Conservation (phyloP, 495 filamentous ascomycete species). For the Penicillium longicatenatum region DNA sequence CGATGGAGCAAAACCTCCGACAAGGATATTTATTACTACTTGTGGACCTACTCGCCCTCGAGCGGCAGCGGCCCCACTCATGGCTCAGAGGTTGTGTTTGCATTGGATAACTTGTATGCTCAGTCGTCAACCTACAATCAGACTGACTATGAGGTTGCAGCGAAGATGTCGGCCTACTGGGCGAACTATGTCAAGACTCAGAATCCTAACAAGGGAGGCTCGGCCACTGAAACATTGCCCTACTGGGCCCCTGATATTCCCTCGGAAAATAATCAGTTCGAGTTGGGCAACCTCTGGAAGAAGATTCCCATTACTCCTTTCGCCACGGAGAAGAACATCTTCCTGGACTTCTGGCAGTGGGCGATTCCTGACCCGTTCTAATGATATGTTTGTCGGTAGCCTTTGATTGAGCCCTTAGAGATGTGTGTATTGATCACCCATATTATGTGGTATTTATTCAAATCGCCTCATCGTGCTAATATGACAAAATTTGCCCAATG, state of each 20-base stretch:
- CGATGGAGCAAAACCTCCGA: neutral
- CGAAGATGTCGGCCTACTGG: conserved; percentile 3
- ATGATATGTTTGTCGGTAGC: too few relatives aligned
- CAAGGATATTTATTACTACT: neutral
- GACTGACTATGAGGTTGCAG: neutral
- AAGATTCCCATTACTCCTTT: neutral
- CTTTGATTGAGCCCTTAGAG: too few relatives aligned
- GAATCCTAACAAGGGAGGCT: neutral
- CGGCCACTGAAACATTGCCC: neutral
- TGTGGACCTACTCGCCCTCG: neutral
- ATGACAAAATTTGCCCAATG: too few relatives aligned
- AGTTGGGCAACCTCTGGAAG: neutral
- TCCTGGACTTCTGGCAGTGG: neutral
- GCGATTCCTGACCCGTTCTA: neutral
- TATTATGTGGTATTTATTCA: too few relatives aligned
- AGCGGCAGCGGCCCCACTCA: neutral
- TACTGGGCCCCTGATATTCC: neutral
- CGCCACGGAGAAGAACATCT: neutral
- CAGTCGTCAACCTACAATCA: neutral
- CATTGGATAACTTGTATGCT: neutral
- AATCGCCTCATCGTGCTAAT: too few relatives aligned
- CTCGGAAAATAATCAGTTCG: neutral
- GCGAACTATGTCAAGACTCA: conserved; percentile 3
- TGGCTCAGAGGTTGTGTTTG: neutral
- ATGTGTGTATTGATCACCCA: too few relatives aligned